phyloP scores from a whole-genome alignment of 2,329 filamentous ascomycete genomes.

The Hymenotorrendiella dingleyae region DNA sequence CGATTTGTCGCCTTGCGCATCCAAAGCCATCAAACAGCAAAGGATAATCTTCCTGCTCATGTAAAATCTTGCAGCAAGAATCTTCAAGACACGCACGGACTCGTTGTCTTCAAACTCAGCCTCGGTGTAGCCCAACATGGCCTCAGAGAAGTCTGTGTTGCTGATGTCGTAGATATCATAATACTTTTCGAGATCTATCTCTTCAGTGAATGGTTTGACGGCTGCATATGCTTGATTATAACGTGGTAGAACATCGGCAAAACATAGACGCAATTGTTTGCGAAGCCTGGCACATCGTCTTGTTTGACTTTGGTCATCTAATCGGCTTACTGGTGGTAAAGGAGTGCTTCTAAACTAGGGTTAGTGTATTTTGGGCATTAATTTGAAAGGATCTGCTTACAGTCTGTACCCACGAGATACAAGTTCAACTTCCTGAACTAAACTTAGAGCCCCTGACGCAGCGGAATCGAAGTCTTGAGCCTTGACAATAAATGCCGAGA shows the following conservation, averaged over 20 bases:
- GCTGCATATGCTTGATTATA: constrained; percentile 65
- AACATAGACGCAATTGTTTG: constrained; percentile 63
- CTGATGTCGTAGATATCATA: constrained; percentile 84
- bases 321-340: constrained; percentile 81
- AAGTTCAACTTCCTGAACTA: constrained; percentile 93
- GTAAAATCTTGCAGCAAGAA: constrained; percentile 73
- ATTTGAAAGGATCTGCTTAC: constrained; percentile 39
- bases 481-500: constrained; percentile 62
- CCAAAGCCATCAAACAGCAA: constrained; percentile 81
- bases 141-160: constrained; percentile 64
- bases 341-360: constrained; percentile 64
- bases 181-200: constrained; percentile 82
- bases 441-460: constrained; percentile 66
- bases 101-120: constrained; percentile 69
- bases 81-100: constrained; percentile 74
- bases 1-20: constrained; percentile 69
- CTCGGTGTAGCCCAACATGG: constrained; percentile 57
- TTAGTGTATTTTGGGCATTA: constrained; percentile 11
- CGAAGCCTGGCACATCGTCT: constrained; percentile 77
- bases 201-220: constrained; percentile 68
- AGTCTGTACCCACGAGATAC: constrained; percentile 86
- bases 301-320: constrained; percentile 76
- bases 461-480: constrained; percentile 78
- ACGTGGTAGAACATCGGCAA: constrained; percentile 63
- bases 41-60: constrained; percentile 78